Evolutionary conservation across 164 flowering plant genomes (phyloP).

Genomic region (Houttuynia cordata): DNA sequence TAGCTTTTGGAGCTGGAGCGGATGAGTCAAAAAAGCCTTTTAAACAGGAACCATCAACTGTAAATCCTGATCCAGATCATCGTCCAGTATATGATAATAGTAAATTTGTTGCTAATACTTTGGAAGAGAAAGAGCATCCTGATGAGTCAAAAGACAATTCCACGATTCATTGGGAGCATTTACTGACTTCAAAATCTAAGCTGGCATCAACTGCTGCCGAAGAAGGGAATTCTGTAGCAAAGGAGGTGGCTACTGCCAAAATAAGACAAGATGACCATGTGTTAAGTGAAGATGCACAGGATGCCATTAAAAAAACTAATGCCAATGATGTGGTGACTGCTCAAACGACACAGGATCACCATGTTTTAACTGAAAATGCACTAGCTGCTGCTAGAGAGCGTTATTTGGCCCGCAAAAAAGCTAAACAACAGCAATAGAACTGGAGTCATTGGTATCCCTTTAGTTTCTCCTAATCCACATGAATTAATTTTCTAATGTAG

Average conservation of each 20-base stretch:
- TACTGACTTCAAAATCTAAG: conserved; percentile 1
- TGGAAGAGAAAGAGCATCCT: not conserved
- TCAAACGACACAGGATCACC: not conserved
- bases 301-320: conserved; percentile 5
- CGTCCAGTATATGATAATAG: not conserved
- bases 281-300: conserved; percentile 5
- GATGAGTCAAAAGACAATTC: not conserved
- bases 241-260: not conserved
- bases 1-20: conserved; percentile 10
- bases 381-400: conserved; percentile 11
- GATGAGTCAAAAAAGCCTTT: not conserved
- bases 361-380: conserved; percentile 7
- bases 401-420: conserved; percentile 12
- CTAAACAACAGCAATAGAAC: conserved; percentile 3
- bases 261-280: not conserved
- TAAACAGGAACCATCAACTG: not conserved
- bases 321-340: not conserved
- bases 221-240: not conserved
- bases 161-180: not conserved
- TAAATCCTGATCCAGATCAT: not conserved
- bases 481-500: too few relatives aligned
- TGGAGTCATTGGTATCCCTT: too few relatives aligned
- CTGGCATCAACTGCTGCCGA: not conserved
- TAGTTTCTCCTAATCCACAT: too few relatives aligned
- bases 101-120: not conserved